Evolutionary conservation across 495 filamentous ascomycete species (phyloP), one percentile per base, ranked within the genome.

Genomic region (Amorphotheca resinae): DNA sequence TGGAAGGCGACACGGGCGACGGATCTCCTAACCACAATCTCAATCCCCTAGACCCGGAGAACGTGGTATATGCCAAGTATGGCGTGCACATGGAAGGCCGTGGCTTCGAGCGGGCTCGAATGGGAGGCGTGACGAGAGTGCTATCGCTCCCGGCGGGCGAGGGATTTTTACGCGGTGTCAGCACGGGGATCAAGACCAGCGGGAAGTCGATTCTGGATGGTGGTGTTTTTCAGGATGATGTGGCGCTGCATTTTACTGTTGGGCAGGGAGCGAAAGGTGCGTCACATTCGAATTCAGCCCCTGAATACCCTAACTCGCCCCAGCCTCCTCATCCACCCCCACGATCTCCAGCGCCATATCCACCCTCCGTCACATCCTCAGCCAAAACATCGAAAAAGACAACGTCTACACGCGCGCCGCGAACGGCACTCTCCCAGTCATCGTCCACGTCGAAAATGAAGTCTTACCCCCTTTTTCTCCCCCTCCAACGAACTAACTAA

Each of bases 111-210:
- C 53, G 63, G 16, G 66, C 70, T 1, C 59, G 58, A 33, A 56
- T 64, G n/a, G 63, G 68, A 18, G 72, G 72, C 22, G 64, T 76
- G 15, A 73, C 70, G 23, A 56, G 58, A 35, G 67, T 67, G 0
- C 59, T 76, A 22, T 63, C 68, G 0, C 60, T 64, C 16, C 70
- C 68, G 15, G 33, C 56, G 2, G 51, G 38, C 11, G 36, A 52
- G 2, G 59, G 59, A 8, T 64, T 66, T 25, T 56, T 63, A n/a
- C 64, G 63, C n/a, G 69, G 69, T 3, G 63, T 74, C 8, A 70
- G 64, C 42, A 56, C 57, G 0, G 64, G 64, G 9, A 61, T 74
- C 41, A 53, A 55, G 4, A 70, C 66, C 3, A 56, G 58, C 12
- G 66, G 58, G 8, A 61, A 62, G 33, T 53, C 54, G n/a, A 35